Base-by-base conservation (phyloP, 257 asterid genomes). In the Thymus mandschuricus region DNA sequence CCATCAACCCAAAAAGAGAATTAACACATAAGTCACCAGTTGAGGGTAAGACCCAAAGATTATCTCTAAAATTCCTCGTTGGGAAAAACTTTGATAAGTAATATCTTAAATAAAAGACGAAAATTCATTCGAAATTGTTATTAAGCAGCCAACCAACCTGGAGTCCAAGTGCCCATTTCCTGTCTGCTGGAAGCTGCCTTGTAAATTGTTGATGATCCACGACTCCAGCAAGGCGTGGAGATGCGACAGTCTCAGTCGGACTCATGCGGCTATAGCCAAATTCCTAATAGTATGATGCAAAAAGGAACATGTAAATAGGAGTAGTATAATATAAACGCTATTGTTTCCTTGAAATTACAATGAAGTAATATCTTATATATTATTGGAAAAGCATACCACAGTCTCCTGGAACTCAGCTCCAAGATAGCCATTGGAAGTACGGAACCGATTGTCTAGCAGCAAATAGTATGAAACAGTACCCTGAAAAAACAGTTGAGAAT, bases 101-200 rank as follows among this genome's bases (percentile, higher is more conserved):
- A n/a, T n/a, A n/a, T n/a, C n/a, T n/a, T n/a, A n/a, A n/a, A n/a
- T n/a, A n/a, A n/a, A n/a, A n/a, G n/a, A n/a, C n/a, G n/a, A n/a
- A n/a, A n/a, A n/a, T n/a, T n/a, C n/a, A n/a, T n/a, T n/a, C n/a
- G n/a, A n/a, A n/a, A n/a, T n/a, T n/a, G n/a, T n/a, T n/a, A n/a
- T n/a, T n/a, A n/a, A 21, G 21, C 21, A 21, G 21, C 0, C 21
- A 0, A 79, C 83, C 51, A 80, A 90, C 98, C 97, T 93, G 98
- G 61, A 93, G 96, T 51, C 98, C 98, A 70, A 90, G 98, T 67
- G 97, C 96, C 98, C 98, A 93, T 85, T 90, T 90, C 76, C 86
- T 79, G 43, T 90, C 98, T 12, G 75, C 71, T 10, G 84, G 81
- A 65, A 79, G 73, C 76, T 83, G 98, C 76, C 96, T 86, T 38